Conservation (phyloP, 2,329 filamentous ascomycete genomes). For the Fusarium subglutinans region DNA sequence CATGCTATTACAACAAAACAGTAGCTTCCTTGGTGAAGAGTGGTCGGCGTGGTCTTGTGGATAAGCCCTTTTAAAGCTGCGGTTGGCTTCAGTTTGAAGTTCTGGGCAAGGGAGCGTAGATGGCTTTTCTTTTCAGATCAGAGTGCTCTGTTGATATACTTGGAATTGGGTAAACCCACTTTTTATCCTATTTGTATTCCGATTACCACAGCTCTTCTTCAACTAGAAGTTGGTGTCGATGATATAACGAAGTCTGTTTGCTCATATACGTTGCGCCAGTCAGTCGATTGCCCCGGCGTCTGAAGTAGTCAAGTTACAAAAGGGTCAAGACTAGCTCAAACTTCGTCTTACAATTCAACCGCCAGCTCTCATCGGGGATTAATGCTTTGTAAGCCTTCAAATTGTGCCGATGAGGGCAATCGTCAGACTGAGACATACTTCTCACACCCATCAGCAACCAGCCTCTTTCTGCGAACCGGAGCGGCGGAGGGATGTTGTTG, state of each 20-base stretch:
- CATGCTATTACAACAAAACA: too few relatives aligned
- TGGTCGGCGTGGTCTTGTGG: background rate
- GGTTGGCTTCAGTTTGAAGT: background rate
- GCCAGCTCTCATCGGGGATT: background rate
- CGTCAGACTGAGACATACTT: background rate
- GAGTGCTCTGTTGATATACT: background rate
- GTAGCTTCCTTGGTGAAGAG: background rate
- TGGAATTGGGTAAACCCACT: background rate
- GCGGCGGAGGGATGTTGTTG: accelerated
- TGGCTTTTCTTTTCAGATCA: background rate
- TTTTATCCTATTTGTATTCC: background rate
- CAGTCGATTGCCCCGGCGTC: background rate
- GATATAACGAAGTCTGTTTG: background rate
- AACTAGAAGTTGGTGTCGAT: background rate
- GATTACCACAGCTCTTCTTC: accelerated
- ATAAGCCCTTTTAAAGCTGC: background rate
- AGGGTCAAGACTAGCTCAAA: background rate
- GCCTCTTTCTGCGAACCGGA: background rate
- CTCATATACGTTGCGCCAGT: background rate
- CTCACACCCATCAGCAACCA: background rate
- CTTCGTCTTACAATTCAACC: background rate
- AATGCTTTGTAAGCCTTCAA: background rate
- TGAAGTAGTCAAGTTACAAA: background rate
- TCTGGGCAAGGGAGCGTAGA: background rate
- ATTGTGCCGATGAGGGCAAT: background rate